These are phyloP conservation scores for Maudiozyma pseudohumilis DNA, from an alignment of 805 yeast species.

Conservation along the genomic window DNA sequence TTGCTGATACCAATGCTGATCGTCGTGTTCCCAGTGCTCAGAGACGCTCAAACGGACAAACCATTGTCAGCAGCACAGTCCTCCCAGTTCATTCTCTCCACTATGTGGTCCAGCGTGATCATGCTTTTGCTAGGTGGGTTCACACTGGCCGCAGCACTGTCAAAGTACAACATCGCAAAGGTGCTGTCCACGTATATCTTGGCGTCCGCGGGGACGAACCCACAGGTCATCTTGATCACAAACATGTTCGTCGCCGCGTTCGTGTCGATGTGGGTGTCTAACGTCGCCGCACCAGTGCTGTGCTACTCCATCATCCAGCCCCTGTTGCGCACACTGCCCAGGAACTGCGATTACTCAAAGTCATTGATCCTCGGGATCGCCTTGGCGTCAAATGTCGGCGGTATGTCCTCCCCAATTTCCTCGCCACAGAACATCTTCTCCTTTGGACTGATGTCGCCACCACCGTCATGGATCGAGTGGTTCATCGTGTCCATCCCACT, in stretches of 20 bases:
- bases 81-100: constrained; percentile 57
- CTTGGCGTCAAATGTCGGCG: constrained; percentile 85
- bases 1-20: constrained; percentile 71
- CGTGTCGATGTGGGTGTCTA: constrained; percentile 90
- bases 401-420: constrained; percentile 95
- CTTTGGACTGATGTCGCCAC: constrained; percentile 76
- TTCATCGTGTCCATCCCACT: constrained; percentile 82
- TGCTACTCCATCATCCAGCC: constrained; percentile 91
- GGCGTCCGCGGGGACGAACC: constrained; percentile 77
- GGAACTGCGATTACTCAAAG: constrained; percentile 66
- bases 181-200: constrained; percentile 73
- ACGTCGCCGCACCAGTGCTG: constrained; percentile 94
- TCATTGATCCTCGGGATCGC: constrained; percentile 88
- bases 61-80: constrained; percentile 56
- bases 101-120: constrained; percentile 95
- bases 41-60: constrained; percentile 40
- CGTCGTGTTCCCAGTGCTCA: constrained; percentile 61
- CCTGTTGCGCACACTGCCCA: constrained; percentile 70
- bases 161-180: constrained; percentile 84
- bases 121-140: constrained; percentile 88
- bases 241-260: constrained; percentile 82
- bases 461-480: constrained; percentile 88
- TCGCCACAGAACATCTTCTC: constrained; percentile 95
- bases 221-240: constrained; percentile 62
- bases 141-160: constrained; percentile 87